phyloP scores from a whole-genome alignment of 192 early-diverging fungal species.

The Coemansia furcata region DNA sequence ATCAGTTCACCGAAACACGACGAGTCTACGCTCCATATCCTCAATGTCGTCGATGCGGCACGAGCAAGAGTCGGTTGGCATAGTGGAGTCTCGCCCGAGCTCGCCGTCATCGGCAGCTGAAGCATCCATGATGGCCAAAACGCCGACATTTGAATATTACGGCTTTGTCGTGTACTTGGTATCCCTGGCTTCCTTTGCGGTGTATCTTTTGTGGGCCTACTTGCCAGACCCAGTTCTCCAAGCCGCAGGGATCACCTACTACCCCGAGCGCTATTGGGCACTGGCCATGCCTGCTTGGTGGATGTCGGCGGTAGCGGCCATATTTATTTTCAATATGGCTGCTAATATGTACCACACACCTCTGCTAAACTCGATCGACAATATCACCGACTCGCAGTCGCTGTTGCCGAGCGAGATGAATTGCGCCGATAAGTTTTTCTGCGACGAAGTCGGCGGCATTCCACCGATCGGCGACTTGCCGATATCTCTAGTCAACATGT shows the following conservation, averaged over 20 bases:
- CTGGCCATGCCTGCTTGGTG: conserved; percentile 78
- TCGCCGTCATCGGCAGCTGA: conserved; percentile 27
- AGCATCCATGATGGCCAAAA: conserved; percentile 51
- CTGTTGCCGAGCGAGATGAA: conserved; percentile 19
- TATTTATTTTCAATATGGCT: conserved; percentile 70
- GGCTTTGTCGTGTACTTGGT: conserved; percentile 84
- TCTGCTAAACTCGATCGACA: conserved; percentile 67
- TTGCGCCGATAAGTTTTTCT: conserved; percentile 21
- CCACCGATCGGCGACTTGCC: conserved; percentile 45
- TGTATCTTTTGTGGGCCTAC: conserved; percentile 83
- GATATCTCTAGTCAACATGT: conserved; percentile 70
- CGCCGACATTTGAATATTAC: conserved; percentile 81
- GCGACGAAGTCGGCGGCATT: conserved; percentile 44
- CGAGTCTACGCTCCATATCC: conserved; percentile 14
- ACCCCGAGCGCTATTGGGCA: conserved; percentile 84
- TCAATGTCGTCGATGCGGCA: conserved; percentile 18
- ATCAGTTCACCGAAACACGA: not conserved
- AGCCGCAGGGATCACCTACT: conserved; percentile 76
- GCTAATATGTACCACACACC: conserved; percentile 78
- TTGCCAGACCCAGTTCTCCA: conserved; percentile 72
- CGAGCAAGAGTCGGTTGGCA: conserved; percentile 19
- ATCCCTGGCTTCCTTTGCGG: conserved; percentile 70
- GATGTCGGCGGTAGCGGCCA: conserved; percentile 70
- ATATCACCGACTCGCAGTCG: conserved; percentile 65
- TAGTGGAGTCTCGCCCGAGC: conserved; percentile 22